Evolutionary conservation across 2,329 filamentous ascomycete genomes (phyloP).

Genomic region (Diaporthe helianthi): DNA sequence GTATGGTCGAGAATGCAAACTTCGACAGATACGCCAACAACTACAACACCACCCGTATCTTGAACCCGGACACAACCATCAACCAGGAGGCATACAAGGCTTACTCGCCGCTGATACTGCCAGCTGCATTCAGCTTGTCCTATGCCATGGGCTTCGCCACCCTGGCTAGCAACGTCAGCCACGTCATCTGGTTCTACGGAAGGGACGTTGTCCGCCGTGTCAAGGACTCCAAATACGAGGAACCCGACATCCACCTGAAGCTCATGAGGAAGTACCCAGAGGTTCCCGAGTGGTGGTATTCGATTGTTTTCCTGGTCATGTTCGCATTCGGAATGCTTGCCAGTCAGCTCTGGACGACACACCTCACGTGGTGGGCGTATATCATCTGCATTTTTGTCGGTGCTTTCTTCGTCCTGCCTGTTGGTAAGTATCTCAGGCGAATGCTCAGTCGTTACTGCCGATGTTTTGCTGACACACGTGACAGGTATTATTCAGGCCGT

Average conservation of each 20-base stretch:
- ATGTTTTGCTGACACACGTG: not conserved
- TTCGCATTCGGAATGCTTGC: constrained; percentile 23
- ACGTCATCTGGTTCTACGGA: constrained; percentile 59
- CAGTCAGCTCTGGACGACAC: constrained; percentile 15
- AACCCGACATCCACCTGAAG: constrained; percentile 52
- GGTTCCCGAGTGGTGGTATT: constrained; percentile 57
- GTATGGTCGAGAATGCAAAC: constrained; percentile 3
- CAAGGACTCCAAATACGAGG: constrained; percentile 33
- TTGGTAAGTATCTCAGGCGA: not conserved
- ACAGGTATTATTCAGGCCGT: constrained; percentile 36
- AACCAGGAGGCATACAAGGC: constrained; percentile 38
- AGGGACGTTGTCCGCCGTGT: constrained; percentile 45
- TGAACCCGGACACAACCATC: constrained; percentile 35
- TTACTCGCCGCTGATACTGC: constrained; percentile 40
- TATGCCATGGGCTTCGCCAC: constrained; percentile 64
- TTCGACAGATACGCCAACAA: not conserved
- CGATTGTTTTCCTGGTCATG: constrained; percentile 39
- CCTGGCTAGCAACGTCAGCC: constrained; percentile 59
- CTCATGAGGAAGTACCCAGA: constrained; percentile 56
- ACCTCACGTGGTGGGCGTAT: constrained; percentile 36
- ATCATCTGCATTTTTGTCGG: constrained; percentile 34
- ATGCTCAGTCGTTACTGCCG: too few species aligned
- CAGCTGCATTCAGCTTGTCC: constrained; percentile 37
- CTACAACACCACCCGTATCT: constrained; percentile 16
- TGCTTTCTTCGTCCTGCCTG: constrained; percentile 35